Base-by-base conservation (phyloP, 2,329 filamentous ascomycete species). In the Penicillium sp. region DNA sequence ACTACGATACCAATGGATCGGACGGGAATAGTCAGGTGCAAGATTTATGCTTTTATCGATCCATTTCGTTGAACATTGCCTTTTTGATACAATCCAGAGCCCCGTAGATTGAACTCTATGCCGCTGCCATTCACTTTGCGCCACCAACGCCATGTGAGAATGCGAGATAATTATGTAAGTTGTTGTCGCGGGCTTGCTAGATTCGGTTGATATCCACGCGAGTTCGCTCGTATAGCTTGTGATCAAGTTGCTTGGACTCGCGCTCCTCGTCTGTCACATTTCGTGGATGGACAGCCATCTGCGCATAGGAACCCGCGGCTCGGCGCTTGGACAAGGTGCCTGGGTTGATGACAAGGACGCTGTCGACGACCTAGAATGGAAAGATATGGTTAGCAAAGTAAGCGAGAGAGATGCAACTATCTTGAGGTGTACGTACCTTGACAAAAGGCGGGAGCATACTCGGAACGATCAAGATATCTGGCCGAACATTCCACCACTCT, bases 151-250 rank as follows among this genome's bases (percentile, higher is more conserved):
- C 67, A 37, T 43, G 61, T 43, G 57, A 60, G 53, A 55, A 71
- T 71, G 68, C 65, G 63, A 62, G 62, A 62, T 63, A 60, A 66
- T 71, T 68, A 58, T 71, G 42, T 63, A 54, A 65, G 37, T 54
- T 58, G 14, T 2, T 22, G 38, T 11, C 22, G 14, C 8, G 7
- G 7, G 13, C 4, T 33, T 38, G 25, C 40, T 76, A 89, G 74
- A 97, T 95, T 80, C 86, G 89, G 40, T 90, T 85, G 72, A 99
- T 90, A 76, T 99, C 94, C 25, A 97, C 92, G 64, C 94, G 86
- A 33, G 92, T 89, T 62, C 95, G 83, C 63, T 94, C 88, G 77
- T 90, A 97, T 26, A 98, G 80, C 68, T 87, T 87, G 76, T 97
- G 92, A 40, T 84, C 83, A 49, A 93, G 78, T 72, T 90, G 82